These are phyloP conservation scores for Geoglossum cookeanum DNA, from an alignment of 2,329 filamentous ascomycete genomes.

Conservation along the genomic window DNA sequence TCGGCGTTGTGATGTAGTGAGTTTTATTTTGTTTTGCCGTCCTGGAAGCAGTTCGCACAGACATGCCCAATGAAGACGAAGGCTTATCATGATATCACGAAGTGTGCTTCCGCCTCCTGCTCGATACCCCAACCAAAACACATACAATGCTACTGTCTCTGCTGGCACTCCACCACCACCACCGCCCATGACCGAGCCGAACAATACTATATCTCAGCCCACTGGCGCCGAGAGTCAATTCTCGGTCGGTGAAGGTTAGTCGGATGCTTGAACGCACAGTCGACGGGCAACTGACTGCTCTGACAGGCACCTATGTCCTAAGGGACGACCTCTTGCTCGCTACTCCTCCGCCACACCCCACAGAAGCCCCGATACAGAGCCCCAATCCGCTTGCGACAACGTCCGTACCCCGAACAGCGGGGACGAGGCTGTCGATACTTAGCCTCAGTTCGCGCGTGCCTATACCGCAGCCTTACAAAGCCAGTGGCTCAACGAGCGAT, in stretches of 20 bases:
- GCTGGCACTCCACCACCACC: conserved; percentile 47
- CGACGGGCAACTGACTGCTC: conserved; percentile 3
- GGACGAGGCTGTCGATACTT: conserved; percentile 65
- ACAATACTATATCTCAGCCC: conserved; percentile 69
- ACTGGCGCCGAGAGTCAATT: conserved; percentile 73
- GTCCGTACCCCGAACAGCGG: conserved; percentile 63
- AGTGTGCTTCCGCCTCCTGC: conserved; percentile 73
- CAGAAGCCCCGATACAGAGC: conserved; percentile 70
- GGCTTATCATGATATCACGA: conserved; percentile 4
- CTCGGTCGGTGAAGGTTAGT: conserved; percentile 73
- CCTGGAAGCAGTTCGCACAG: neutral
- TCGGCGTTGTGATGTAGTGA: conserved; percentile 4
- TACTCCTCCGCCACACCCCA: conserved; percentile 87
- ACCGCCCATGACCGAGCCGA: conserved; percentile 73
- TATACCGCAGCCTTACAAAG: conserved; percentile 29
- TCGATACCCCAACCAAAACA: conserved; percentile 57
- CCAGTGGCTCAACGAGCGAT: conserved; percentile 30
- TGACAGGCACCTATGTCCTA: conserved; percentile 64
- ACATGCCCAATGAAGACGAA: neutral
- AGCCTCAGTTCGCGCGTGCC: conserved; percentile 29
- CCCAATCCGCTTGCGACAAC: conserved; percentile 80
- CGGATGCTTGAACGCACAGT: neutral
- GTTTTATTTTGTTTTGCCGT: neutral
- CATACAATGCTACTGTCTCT: conserved; percentile 53
- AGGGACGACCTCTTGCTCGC: conserved; percentile 84